Conservation (phyloP, 2,329 filamentous ascomycete genomes). For the Calonectria henricotiae region DNA sequence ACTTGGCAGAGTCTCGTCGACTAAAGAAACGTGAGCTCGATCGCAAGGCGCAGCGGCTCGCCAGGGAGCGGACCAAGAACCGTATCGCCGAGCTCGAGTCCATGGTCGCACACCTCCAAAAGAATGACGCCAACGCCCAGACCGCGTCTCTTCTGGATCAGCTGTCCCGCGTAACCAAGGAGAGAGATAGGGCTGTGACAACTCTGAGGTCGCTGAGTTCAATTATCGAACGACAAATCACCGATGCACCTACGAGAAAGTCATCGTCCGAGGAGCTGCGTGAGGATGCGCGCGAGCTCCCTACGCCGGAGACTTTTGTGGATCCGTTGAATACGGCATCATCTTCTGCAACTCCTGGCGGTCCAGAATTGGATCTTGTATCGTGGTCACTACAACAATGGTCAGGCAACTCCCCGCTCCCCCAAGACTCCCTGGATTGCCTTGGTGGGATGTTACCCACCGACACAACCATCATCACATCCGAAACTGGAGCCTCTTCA, state of each 20-base stretch:
- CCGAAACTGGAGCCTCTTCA: not conserved
- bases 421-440: not conserved
- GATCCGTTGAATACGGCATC: not conserved
- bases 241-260: constrained; percentile 11
- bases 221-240: constrained; percentile 43
- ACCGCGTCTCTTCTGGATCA: constrained; percentile 50
- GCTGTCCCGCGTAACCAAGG: constrained; percentile 48
- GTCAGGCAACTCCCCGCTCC: not conserved
- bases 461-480: constrained; percentile 5
- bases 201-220: constrained; percentile 39
- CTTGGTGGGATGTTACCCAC: constrained; percentile 1
- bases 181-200: constrained; percentile 46
- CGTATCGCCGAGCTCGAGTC: constrained; percentile 55
- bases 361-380: not conserved
- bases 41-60: constrained; percentile 54
- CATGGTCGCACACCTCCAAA: constrained; percentile 50
- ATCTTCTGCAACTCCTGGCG: constrained; percentile 7
- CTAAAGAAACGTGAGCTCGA: constrained; percentile 56
- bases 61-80: constrained; percentile 54
- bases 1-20: constrained; percentile 41
- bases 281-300: constrained; percentile 15
- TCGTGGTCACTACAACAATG: constrained; percentile 11
- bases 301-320: not conserved
- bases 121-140: constrained; percentile 50
- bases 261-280: constrained; percentile 9